A percentile compares a stretch with the other conserved stretches of the same genome.
These are phyloP conservation scores for Polytrichum commune DNA, from an alignment of 225 moss, liverwort and hornwort species.

Conservation along the genomic window DNA sequence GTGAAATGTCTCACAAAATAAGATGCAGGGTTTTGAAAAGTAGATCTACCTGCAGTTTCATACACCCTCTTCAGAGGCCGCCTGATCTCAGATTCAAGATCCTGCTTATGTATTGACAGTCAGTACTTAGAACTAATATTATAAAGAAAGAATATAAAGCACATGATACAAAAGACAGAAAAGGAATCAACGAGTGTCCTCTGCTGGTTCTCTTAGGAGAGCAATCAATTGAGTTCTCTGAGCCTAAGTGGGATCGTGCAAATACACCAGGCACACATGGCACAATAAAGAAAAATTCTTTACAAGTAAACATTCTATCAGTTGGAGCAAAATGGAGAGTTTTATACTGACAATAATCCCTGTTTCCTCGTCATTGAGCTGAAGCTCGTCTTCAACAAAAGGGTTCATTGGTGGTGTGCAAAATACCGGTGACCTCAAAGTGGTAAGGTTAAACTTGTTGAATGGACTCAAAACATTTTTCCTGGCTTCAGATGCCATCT, in stretches of 20 bases:
- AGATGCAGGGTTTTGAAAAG: too few species aligned
- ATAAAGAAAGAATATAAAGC: too few species aligned
- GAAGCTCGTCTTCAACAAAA: slow-evolving; percentile 39
- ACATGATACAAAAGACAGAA: too few species aligned
- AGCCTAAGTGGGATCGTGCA: too few species aligned
- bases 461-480: slow-evolving; percentile 46
- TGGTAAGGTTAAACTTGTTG: slow-evolving; percentile 39
- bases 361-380: slow-evolving; percentile 26
- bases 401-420: slow-evolving; percentile 36
- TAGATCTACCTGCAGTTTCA: slow-evolving; percentile 24
- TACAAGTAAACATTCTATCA: background rate
- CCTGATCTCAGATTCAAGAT: slow-evolving; percentile 32
- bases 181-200: too few species aligned
- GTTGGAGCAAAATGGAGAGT: background rate
- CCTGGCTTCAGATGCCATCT: slow-evolving; percentile 27
- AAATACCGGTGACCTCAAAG: slow-evolving; percentile 31
- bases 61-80: slow-evolving; percentile 6
- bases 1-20: too few species aligned
- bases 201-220: too few species aligned
- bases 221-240: too few species aligned
- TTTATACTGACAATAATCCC: slow-evolving; percentile 35
- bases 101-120: slow-evolving; percentile 14
- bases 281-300: too few species aligned
- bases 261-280: too few species aligned
- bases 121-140: too few species aligned